Base-by-base conservation (phyloP, 2,329 filamentous ascomycete genomes). In the Pestalotiopsis sp. region DNA sequence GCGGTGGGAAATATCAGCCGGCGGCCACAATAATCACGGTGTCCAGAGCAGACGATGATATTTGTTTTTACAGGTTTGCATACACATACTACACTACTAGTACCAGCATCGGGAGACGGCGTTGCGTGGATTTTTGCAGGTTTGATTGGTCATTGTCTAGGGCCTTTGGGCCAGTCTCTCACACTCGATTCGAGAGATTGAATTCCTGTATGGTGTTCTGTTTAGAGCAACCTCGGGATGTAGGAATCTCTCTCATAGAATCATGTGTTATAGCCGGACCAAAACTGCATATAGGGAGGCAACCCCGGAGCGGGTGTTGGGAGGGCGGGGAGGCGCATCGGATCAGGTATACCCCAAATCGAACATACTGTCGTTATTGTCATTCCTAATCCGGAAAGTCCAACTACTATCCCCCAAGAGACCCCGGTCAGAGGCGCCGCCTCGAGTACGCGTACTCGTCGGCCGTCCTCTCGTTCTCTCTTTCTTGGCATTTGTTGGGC, bases 381-480 rank as follows among this genome's bases (percentile, higher is more conserved):
- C 61, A 49, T 64, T 36, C 61, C 61, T 64, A 31, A 64, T 64
- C 23, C 61, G 40, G 61, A 12, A 64, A 40, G 17, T 40, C 59
- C n/a, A 17, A n/a, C 17, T 52, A 9, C n/a, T 52, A 13, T 52
- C 14, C 17, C 12, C 20, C 45, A n/a, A 52, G 45, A n/a, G 9
- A 9, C 45, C 45, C 7, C 20, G 45, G 17, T 20, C 45, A 20
- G 45, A 52, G 45, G 5, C 45, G 17, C 45, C 45, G 17, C 45
- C 45, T n/a, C 45, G 17, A 52, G 17, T 52, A 23, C 14, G 17
- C 20, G 20, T 9, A 4, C 20, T 9, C 45, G n/a, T 20, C 1
- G 45, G 6, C 17, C 45, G 45, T 52, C 17, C 17, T 7, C 7
- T n/a, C 9, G 12, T 17, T 36, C 7, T 36, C 6, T 36, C 31